These are phyloP conservation scores for Hirsutella rhossiliensis DNA, from an alignment of 2,329 filamentous ascomycete species.

Conservation along the genomic window DNA sequence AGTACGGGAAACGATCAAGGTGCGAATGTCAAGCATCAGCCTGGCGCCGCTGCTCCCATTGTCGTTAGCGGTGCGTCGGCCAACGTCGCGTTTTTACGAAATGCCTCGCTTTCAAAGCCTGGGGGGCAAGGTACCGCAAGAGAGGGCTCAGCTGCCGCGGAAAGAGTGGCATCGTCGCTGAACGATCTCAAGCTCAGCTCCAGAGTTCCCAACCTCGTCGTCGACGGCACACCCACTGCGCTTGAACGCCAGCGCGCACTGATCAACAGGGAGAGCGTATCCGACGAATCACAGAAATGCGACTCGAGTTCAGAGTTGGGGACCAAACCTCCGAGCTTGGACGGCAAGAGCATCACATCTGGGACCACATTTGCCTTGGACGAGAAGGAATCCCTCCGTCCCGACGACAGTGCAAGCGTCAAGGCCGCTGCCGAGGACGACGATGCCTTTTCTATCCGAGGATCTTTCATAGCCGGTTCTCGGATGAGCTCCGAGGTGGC, in stretches of 20 bases:
- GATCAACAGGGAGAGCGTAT: slow-evolving; percentile 30
- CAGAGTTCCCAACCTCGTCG: slow-evolving; percentile 27
- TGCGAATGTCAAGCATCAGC: slow-evolving; percentile 8
- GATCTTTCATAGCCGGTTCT: slow-evolving; percentile 64
- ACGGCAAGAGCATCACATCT: slow-evolving; percentile 89
- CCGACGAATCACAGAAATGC: slow-evolving; percentile 45
- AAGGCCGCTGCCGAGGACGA: slow-evolving; percentile 83
- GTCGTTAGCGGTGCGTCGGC: slow-evolving; percentile 2
- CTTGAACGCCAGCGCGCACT: slow-evolving; percentile 21
- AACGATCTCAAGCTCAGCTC: slow-evolving; percentile 17
- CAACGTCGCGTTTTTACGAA: slow-evolving; percentile 3
- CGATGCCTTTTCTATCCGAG: slow-evolving; percentile 65
- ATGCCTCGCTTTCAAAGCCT: slow-evolving; percentile 9
- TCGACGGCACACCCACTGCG: slow-evolving; percentile 35
- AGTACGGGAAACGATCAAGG: slow-evolving; percentile 6
- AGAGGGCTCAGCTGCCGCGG: slow-evolving; percentile 10
- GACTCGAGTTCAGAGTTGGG: slow-evolving; percentile 53
- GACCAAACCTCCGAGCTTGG: slow-evolving; percentile 79
- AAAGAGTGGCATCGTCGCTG: slow-evolving; percentile 15
- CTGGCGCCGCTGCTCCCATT: slow-evolving; percentile 4
- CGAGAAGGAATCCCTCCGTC: slow-evolving; percentile 88
- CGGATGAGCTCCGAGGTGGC: slow-evolving; percentile 74
- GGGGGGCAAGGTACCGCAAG: slow-evolving; percentile 4
- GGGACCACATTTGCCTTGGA: slow-evolving; percentile 93
- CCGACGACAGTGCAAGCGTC: slow-evolving; percentile 90